phyloP scores from a whole-genome alignment of 1,139 yeast genomes.

The Pichia cactophila region DNA sequence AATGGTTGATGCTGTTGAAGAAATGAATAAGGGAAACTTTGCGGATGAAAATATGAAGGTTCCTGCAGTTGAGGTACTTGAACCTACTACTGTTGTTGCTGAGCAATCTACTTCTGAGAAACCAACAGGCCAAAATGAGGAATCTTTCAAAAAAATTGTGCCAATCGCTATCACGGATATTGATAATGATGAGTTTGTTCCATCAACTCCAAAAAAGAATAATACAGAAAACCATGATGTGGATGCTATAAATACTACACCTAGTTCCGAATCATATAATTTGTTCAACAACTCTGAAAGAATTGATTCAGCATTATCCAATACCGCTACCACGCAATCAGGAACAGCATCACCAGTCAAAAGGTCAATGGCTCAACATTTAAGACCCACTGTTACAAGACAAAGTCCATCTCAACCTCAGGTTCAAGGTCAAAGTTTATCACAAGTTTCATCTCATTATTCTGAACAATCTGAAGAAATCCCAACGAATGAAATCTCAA shows the following conservation, averaged over 20 bases:
- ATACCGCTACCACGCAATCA: not conserved
- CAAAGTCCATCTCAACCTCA: not conserved
- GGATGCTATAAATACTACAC: not conserved
- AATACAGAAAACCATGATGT: not conserved
- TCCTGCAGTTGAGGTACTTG: not conserved
- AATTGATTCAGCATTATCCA: not conserved
- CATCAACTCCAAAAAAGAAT: not conserved
- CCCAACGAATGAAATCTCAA: not conserved
- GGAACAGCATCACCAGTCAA: constrained; percentile 4
- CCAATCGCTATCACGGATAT: not conserved
- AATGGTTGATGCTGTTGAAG: not conserved
- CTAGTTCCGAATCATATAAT: not conserved
- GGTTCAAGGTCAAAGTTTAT: not conserved
- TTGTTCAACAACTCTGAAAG: not conserved
- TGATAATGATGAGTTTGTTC: not conserved
- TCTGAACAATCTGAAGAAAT: constrained; percentile 2
- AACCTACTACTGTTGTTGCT: not conserved
- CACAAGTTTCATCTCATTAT: not conserved
- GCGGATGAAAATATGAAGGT: not conserved
- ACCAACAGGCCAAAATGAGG: not conserved
- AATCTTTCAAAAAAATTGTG: not conserved
- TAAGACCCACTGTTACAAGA: constrained; percentile 21
- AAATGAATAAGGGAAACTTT: not conserved
- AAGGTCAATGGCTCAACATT: constrained; percentile 26
- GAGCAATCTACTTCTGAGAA: not conserved